These are phyloP conservation scores for Quercus ilex DNA, from an alignment of 306 rosid species.

Conservation along the genomic window DNA sequence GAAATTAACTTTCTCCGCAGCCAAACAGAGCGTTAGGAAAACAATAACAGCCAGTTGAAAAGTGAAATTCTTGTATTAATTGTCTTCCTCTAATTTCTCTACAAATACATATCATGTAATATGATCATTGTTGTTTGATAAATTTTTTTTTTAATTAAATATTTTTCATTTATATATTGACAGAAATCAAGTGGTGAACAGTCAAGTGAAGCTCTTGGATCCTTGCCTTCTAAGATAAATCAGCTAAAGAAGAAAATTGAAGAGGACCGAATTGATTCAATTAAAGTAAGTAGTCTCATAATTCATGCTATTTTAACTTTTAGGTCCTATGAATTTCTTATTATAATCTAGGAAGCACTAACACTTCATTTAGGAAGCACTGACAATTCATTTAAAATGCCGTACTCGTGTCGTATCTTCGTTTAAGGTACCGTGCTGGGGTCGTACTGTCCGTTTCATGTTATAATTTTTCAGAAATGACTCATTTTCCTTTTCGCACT, in stretches of 20 bases:
- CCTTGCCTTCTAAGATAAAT: slow-evolving; percentile 60
- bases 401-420: too few relatives aligned
- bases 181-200: slow-evolving; percentile 47
- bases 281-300: slow-evolving; percentile 50
- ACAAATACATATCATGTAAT: background rate
- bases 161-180: slow-evolving; percentile 10
- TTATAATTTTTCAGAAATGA: too few relatives aligned
- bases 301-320: background rate
- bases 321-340: too few relatives aligned
- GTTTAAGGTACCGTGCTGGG: too few relatives aligned
- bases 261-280: slow-evolving; percentile 51
- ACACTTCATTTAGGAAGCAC: too few relatives aligned
- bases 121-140: background rate
- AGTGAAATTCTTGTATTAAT: background rate
- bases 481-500: too few relatives aligned
- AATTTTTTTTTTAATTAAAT: background rate
- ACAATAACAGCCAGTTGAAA: background rate
- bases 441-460: too few relatives aligned
- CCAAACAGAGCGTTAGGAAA: background rate
- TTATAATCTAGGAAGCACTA: too few relatives aligned
- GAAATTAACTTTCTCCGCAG: background rate
- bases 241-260: slow-evolving; percentile 75
- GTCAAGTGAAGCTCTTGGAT: slow-evolving; percentile 34
- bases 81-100: background rate
- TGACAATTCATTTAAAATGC: too few relatives aligned